A percentile compares a stretch with the other conserved stretches of the same genome.
Evolutionary conservation across 2,329 filamentous ascomycete species (phyloP).

Genomic region (Sarocladium kiliense): DNA sequence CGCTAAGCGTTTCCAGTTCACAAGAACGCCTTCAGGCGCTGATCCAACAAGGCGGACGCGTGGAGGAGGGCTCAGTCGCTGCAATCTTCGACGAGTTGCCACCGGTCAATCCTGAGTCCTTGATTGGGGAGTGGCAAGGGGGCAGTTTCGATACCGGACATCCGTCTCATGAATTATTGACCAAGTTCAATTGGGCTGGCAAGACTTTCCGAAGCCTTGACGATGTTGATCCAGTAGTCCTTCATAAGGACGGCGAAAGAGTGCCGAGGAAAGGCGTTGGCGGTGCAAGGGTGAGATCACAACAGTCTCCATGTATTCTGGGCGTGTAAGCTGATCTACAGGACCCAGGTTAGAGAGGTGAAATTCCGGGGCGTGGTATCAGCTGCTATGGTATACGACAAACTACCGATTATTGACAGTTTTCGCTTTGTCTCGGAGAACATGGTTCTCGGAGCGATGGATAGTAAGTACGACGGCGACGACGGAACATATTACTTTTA

Average conservation of each 20-base stretch:
- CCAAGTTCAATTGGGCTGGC: constrained; percentile 23
- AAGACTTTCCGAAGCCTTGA: constrained; percentile 22
- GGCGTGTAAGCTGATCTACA: too few relatives aligned
- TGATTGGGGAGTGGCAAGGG: constrained; percentile 25
- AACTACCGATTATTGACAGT: constrained; percentile 23
- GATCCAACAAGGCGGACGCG: neutral
- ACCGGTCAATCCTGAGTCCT: constrained; percentile 17
- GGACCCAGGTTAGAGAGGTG: constrained; percentile 18
- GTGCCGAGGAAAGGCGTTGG: neutral
- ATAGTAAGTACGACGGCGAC: constrained; percentile 13
- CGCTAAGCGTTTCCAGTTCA: neutral
- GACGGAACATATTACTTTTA: constrained; percentile 21
- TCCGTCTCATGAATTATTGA: constrained; percentile 17
- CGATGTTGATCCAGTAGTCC: constrained; percentile 25
- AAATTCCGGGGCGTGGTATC: constrained; percentile 19
- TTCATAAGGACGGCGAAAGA: constrained; percentile 14
- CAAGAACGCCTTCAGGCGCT: neutral
- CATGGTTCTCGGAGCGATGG: constrained; percentile 22
- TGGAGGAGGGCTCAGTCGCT: neutral
- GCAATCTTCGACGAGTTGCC: constrained; percentile 16
- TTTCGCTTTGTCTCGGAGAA: constrained; percentile 22
- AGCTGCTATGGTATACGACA: constrained; percentile 24
- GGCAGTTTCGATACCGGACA: constrained; percentile 22
- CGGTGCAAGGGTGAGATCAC: constrained; percentile 10
- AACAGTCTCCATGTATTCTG: too few relatives aligned